Evolutionary conservation across 352 stramenopile genomes (phyloP), one percentile per base, ranked within the genome.

Genomic region (Globisporangium carolinianum): DNA sequence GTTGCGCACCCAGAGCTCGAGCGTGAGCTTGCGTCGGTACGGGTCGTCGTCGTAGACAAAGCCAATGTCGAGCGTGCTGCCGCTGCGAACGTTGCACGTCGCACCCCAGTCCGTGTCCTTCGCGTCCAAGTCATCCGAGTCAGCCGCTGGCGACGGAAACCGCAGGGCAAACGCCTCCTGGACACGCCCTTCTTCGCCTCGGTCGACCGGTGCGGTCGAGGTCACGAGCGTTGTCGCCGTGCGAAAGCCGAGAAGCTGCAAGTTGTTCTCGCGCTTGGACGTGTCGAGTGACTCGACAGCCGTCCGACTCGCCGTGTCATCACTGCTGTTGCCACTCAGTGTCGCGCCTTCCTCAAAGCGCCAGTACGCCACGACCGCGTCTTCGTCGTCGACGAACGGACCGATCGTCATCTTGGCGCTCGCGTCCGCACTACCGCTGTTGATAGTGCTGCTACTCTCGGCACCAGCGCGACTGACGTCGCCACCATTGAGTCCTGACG

Each of bases 281-380:
- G 83, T 91, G 64, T 94, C 85, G 51, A 86, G 53, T 9, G 75
- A 87, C 41, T 91, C 78, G 66, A 83, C 46, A 80, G 71, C 37
- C 79, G 61, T 7, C 62, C 68, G 10, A 48, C 24, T 41, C 9
- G 46, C 49, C 49, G 69, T 67, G n/a, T 58, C 24, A 47, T 2
- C 17, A 41, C 7, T 35, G 45, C 17, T 17, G 45, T 15, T 35
- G 17, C 7, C 15, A 32, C 17, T 49, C 51, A 67, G 59, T 6
- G 47, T 75, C 1, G 67, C 62, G 7, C 76, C 84, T 75, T 94
- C 84, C 71, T 94, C 84, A 58, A 94, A 94, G 14, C 84, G 73
- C 84, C 84, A 94, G 57, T 94, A 94, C 6, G 79, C 82, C 24
- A 92, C 79, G 14, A 94, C 80, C 3, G 81, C 80, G 58, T 94